phyloP scores from a whole-genome alignment of 2,329 filamentous ascomycete genomes.

The Phialemoniopsis sp. region DNA sequence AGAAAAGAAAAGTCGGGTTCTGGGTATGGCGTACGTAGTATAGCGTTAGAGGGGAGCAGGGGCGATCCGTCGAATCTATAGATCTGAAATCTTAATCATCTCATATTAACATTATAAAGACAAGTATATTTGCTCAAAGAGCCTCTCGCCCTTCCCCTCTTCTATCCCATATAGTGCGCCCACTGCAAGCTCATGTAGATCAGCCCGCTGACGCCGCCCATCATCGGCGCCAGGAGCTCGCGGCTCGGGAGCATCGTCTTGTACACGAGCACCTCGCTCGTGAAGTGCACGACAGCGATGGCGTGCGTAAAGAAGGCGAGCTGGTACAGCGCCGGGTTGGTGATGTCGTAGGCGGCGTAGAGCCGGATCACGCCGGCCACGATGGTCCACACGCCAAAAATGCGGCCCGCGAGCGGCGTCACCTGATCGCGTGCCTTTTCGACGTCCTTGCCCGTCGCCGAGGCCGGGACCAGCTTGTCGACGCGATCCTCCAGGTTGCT shows the following conservation, averaged over 20 bases:
- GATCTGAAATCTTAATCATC: no score
- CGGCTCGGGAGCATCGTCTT: conserved; percentile 64
- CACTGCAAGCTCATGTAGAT: conserved; percentile 66
- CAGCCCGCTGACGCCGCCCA: conserved; percentile 36
- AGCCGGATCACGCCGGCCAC: conserved; percentile 72
- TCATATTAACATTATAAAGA: no score
- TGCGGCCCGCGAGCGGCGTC: conserved; percentile 71
- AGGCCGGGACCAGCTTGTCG: conserved; percentile 44
- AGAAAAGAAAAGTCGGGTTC: no score
- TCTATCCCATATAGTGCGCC: conserved; percentile 58
- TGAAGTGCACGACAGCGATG: conserved; percentile 74
- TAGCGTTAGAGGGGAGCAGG: no score
- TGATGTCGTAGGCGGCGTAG: conserved; percentile 81
- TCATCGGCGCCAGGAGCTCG: conserved; percentile 52
- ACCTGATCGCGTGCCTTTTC: conserved; percentile 53
- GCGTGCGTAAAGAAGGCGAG: conserved; percentile 78
- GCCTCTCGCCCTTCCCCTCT: conserved; percentile 3
- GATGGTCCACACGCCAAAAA: conserved; percentile 87
- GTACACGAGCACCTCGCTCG: conserved; percentile 76
- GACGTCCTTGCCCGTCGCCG: conserved; percentile 36
- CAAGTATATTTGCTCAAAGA: no score
- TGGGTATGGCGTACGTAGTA: no score
- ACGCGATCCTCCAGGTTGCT: conserved; percentile 49
- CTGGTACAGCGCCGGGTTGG: conserved; percentile 69
- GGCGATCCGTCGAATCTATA: no score